Percentiles rank a stretch among this genome's conserved stretches.
phyloP scores from a whole-genome alignment of 2,329 filamentous ascomycete species.

The Xylaria sp. region DNA sequence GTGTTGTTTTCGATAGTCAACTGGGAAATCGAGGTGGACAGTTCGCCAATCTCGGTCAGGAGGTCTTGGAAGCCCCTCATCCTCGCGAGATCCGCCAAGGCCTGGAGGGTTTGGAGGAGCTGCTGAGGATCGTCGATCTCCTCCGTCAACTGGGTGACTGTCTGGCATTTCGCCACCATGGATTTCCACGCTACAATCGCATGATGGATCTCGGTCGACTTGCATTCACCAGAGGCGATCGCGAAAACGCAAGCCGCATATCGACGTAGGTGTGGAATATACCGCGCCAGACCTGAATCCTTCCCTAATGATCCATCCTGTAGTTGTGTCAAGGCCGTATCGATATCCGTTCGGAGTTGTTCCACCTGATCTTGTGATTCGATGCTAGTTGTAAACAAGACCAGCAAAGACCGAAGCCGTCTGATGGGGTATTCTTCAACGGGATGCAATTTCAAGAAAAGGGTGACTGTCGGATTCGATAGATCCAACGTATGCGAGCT shows the following conservation, averaged over 20 bases:
- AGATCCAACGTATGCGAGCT: conserved; percentile 35
- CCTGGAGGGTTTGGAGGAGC: conserved; percentile 46
- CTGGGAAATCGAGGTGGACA: conserved; percentile 41
- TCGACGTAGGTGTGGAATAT: conserved; percentile 45
- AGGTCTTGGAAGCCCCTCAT: conserved; percentile 46
- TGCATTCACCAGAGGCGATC: conserved; percentile 37
- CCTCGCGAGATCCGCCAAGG: conserved; percentile 46
- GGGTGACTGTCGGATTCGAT: conserved; percentile 42
- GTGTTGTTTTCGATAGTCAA: conserved; percentile 29
- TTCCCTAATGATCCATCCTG: conserved; percentile 38
- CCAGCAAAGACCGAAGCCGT: conserved; percentile 46
- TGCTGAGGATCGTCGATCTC: conserved; percentile 46
- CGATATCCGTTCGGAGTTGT: conserved; percentile 37
- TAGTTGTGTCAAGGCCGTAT: conserved; percentile 35
- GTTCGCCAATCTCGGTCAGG: conserved; percentile 43
- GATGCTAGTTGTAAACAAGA: conserved; percentile 45
- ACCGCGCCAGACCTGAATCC: conserved; percentile 41
- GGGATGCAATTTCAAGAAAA: conserved; percentile 47
- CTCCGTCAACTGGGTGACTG: conserved; percentile 38
- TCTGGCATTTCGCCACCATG: conserved; percentile 37
- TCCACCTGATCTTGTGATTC: conserved; percentile 38
- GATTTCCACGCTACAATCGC: conserved; percentile 42
- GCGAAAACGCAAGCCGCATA: conserved; percentile 42
- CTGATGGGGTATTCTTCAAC: conserved; percentile 47
- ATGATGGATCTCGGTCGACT: conserved; percentile 31